Evolutionary conservation across 148 eudicot species (phyloP), one percentile per base, ranked within the genome.

Genomic region (Gaultheria prostrata): DNA sequence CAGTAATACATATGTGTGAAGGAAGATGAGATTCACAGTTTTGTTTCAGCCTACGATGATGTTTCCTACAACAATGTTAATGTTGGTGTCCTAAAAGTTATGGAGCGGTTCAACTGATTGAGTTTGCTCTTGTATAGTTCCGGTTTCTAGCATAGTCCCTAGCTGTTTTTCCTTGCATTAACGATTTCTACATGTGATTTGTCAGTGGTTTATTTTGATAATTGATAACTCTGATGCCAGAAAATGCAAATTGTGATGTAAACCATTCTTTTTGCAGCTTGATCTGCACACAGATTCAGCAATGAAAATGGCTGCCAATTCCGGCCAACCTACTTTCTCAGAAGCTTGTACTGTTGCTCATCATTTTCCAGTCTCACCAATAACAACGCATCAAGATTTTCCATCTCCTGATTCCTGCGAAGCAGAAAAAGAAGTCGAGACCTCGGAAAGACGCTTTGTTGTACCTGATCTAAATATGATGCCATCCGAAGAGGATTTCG

Each of bases 381-480:
- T 72, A 45, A 67, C 69, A n/a, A 79, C 59, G 67, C 39, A 69
- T 2, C 61, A 32, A 3, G 81, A 86, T 20, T 85, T n/a, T 51
- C 56, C 84, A 21, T 61, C 78, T 6, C 78, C 79, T 3, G 28
- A 50, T 70, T 76, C 85, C 13, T 67, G 69, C 43, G 32, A 56
- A 67, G 57, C 67, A 12, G 75, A 84, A 77, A 61, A 81, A 48
- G 80, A 76, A 56, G 46, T 30, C 0, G 86, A 81, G 51, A 76
- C 70, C 70, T 28, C n/a, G 3, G 72, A 69, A 76, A 76, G 82
- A 72, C n/a, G 86, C 69, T 93, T 92, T 70, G 80, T 86, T 88
- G 83, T 93, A 45, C 96, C 96, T 79, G 96, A 93, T 80, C 89
- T 93, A 76, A 93, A 93, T 56, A 88, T 90, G 91, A 83, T 69